Evolutionary conservation across 768 basidiomycete genomes (phyloP), one percentile per base, ranked within the genome.

Genomic region (Suillus cothurnatus): DNA sequence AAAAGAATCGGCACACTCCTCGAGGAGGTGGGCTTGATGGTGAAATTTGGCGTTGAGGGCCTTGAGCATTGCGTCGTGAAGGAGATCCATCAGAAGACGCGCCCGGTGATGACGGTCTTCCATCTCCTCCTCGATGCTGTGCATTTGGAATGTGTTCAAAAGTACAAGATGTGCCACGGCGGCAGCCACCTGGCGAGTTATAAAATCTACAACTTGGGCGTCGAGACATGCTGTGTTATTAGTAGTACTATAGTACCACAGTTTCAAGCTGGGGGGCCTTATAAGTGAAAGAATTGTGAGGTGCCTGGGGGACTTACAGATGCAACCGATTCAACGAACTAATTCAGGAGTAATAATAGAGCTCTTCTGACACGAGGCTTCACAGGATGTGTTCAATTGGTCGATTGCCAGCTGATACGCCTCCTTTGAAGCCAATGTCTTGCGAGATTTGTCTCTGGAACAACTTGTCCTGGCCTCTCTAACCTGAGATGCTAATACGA

Each of bases 1-100:
- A 87, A 69, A 75, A 88, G 67, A 72, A 81, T 31, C 67, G 72
- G 73, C 86, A 88, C 9, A 78, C 73, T 2, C 84, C 84, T n/a
- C 61, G 66, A 52, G 76, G 74, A n/a, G 61, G 11, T 26, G 34
- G 66, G 26, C 26, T 6, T 39, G 57, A 58, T 1, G 36, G 36
- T 19, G 19, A 28, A 6, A 3, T 39, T 19, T 4, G 81, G 81
- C 28, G 63, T 64, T 14, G 61, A 28, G 36, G 66, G 49, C 38
- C 26, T 45, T 53, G 71, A 47, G 62, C 34, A 64, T 26, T 47
- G 7, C 21, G n/a, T 17, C 60, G 64, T 50, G 61, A 62, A 32
- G 62, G 32, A 58, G 65, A 7, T 60, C 26, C 28, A 34, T 36
- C 69, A 63, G 64, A 64, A 52, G 65, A 64, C 39, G 64, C 26